Conservation (phyloP, 2,329 filamentous ascomycete species). For the Lachnellula cervina region DNA sequence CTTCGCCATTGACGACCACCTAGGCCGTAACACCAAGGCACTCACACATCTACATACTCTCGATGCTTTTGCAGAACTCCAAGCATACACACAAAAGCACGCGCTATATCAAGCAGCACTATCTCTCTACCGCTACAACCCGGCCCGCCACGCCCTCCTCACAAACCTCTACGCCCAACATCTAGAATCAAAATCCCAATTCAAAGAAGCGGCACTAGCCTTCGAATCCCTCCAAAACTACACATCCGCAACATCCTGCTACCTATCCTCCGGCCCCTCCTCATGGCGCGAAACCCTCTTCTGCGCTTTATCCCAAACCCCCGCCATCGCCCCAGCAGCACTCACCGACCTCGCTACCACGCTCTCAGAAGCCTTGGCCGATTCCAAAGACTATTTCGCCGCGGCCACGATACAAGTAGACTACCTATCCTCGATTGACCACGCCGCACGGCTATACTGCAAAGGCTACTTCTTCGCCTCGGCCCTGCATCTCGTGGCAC, state of each 20-base stretch:
- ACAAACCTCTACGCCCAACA: slow-evolving; percentile 75
- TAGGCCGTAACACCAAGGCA: slow-evolving; percentile 72
- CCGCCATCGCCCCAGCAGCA: slow-evolving; percentile 55
- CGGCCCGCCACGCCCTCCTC: slow-evolving; percentile 58
- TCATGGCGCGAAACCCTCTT: slow-evolving; percentile 91
- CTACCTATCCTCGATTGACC: slow-evolving; percentile 68
- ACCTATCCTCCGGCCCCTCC: slow-evolving; percentile 68
- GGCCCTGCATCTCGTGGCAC: slow-evolving; percentile 70
- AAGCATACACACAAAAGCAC: slow-evolving; percentile 74
- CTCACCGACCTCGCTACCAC: slow-evolving; percentile 64
- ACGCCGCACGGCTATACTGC: slow-evolving; percentile 73
- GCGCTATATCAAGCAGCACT: slow-evolving; percentile 73
- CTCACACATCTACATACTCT: slow-evolving; percentile 70
- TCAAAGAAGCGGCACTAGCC: slow-evolving; percentile 82
- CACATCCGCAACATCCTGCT: slow-evolving; percentile 70
- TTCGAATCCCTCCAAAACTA: slow-evolving; percentile 83
- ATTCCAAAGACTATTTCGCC: slow-evolving; percentile 76
- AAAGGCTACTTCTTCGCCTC: slow-evolving; percentile 83
- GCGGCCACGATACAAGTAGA: slow-evolving; percentile 79
- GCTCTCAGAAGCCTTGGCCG: slow-evolving; percentile 73
- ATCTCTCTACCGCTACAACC: slow-evolving; percentile 77
- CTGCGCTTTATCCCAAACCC: slow-evolving; percentile 61
- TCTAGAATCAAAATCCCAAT: slow-evolving; percentile 68
- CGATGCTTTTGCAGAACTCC: slow-evolving; percentile 70
- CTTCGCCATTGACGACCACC: slow-evolving; percentile 85